These are phyloP conservation scores for Salix dunnii DNA, from an alignment of 345 rosid species.

Conservation along the genomic window DNA sequence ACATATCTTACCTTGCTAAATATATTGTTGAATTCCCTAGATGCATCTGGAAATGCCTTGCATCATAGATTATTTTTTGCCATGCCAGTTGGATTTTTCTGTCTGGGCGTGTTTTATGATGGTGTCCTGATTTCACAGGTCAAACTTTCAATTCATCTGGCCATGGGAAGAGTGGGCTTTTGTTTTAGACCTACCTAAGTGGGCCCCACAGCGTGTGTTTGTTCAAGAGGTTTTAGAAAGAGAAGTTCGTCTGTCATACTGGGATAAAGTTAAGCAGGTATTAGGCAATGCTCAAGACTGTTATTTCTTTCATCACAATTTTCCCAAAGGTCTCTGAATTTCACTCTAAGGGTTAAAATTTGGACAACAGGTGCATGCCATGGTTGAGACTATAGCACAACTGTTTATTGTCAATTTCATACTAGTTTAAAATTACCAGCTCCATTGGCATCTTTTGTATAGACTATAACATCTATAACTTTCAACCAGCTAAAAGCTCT, in stretches of 20 bases:
- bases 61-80: neutral
- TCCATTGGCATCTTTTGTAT: no score
- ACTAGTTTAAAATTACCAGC: no score
- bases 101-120: neutral
- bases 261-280: conserved; percentile 99
- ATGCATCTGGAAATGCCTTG: neutral
- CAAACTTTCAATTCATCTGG: conserved; percentile 98
- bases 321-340: neutral
- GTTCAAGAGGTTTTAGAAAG: conserved; percentile 98
- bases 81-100: neutral
- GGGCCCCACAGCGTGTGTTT: conserved; percentile 98
- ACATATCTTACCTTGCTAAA: no score
- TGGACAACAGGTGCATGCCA: neutral
- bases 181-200: conserved; percentile 90
- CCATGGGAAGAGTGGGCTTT: conserved; percentile 99
- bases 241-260: conserved; percentile 93
- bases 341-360: neutral
- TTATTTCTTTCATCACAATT: neutral
- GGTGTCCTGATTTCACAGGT: conserved; percentile 44
- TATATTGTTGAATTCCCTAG: no score
- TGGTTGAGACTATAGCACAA: no score
- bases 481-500: no score
- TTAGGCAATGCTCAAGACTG: neutral
- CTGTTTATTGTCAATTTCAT: no score
- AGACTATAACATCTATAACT: no score